Conservation (phyloP, 306 rosid species). For the Castanea sativa region DNA sequence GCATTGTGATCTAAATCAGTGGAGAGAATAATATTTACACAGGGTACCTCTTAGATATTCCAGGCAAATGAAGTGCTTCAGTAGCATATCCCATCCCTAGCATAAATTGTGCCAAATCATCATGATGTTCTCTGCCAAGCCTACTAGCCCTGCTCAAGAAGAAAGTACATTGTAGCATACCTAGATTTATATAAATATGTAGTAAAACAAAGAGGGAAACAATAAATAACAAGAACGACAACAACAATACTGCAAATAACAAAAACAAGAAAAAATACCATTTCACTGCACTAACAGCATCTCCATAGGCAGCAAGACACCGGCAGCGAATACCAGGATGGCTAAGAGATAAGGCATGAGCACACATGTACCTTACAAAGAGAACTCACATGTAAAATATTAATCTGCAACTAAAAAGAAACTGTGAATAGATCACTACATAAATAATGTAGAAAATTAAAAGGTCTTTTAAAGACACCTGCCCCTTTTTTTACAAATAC, state of each 20-base stretch:
- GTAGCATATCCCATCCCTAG: slow-evolving; percentile 98
- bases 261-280: slow-evolving; percentile 48
- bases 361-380: slow-evolving; percentile 82
- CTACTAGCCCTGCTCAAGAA: slow-evolving; percentile 87
- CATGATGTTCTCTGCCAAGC: slow-evolving; percentile 98
- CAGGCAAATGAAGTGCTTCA: slow-evolving; percentile 97
- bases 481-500: not conserved
- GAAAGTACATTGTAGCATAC: slow-evolving; percentile 24
- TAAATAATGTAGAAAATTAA: not conserved
- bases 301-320: slow-evolving; percentile 99
- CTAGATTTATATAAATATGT: slow-evolving; percentile 4
- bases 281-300: slow-evolving; percentile 97
- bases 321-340: slow-evolving; percentile 99
- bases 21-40: not conserved
- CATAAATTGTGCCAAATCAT: slow-evolving; percentile 96
- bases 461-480: not conserved
- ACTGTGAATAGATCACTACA: not conserved
- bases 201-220: not conserved
- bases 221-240: not conserved
- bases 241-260: not conserved
- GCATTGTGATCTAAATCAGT: not conserved
- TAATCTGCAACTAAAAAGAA: slow-evolving; percentile 13
- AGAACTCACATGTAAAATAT: slow-evolving; percentile 26
- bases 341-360: slow-evolving; percentile 91
- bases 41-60: slow-evolving; percentile 90